A percentile compares a stretch with the other conserved stretches of the same genome.
phyloP scores from a whole-genome alignment of 1,139 yeast species.

The Diutina neorugosa region DNA sequence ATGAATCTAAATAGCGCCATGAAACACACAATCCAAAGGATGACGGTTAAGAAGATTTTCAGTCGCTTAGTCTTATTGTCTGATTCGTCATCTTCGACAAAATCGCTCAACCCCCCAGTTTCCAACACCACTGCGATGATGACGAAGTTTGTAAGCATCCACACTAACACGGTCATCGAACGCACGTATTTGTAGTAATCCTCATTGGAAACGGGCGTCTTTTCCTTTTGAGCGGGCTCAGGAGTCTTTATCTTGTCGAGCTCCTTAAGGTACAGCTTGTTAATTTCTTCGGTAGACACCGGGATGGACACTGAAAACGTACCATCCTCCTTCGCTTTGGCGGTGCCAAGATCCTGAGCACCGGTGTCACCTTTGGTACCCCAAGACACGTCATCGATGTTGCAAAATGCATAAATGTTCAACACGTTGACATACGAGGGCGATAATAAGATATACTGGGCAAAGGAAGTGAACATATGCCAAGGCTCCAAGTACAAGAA shows the following conservation, averaged over 20 bases:
- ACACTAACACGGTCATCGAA: slow-evolving; percentile 66
- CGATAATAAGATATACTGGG: slow-evolving; percentile 33
- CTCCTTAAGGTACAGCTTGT: slow-evolving; percentile 48
- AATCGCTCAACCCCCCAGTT: slow-evolving; percentile 48
- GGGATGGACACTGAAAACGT: slow-evolving; percentile 60
- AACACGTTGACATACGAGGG: slow-evolving; percentile 37
- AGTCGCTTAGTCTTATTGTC: slow-evolving; percentile 14
- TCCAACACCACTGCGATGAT: slow-evolving; percentile 62
- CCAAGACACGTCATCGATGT: slow-evolving; percentile 40
- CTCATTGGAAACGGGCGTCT: slow-evolving; percentile 22
- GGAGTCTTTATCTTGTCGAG: slow-evolving; percentile 47
- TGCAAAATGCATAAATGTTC: slow-evolving; percentile 38
- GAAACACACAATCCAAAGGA: slow-evolving; percentile 73
- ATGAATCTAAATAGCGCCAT: slow-evolving; percentile 63
- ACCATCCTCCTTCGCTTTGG: slow-evolving; percentile 57
- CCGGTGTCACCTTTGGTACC: slow-evolving; percentile 37
- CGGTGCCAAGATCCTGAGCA: slow-evolving; percentile 35
- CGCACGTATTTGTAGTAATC: slow-evolving; percentile 73
- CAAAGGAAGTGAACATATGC: slow-evolving; percentile 40
- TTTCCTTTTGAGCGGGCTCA: not conserved
- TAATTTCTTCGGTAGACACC: slow-evolving; percentile 47
- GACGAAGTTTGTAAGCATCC: slow-evolving; percentile 69
- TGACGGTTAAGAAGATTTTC: slow-evolving; percentile 50
- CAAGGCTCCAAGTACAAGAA: slow-evolving; percentile 38
- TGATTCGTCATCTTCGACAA: slow-evolving; percentile 7